These are phyloP conservation scores for Chiua virens DNA, from an alignment of 768 basidiomycete genomes.

Conservation along the genomic window DNA sequence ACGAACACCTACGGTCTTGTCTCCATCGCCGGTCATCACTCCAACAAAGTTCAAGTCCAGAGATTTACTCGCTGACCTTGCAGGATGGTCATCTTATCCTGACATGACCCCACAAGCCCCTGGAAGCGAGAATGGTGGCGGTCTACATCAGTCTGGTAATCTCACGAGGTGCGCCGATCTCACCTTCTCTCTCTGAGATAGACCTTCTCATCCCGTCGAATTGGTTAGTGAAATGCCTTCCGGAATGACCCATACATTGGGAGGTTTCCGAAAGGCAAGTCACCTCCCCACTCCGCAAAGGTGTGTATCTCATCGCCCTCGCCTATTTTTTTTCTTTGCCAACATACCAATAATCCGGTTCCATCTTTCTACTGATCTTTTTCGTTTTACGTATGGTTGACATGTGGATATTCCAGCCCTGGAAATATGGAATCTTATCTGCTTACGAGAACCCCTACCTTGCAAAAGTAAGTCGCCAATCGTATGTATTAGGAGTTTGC, in stretches of 20 bases:
- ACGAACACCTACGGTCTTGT: background rate
- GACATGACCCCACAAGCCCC: constrained; percentile 13
- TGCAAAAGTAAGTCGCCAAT: constrained; percentile 19
- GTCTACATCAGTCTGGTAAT: constrained; percentile 6
- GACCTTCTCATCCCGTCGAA: background rate
- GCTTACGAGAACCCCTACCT: constrained; percentile 14
- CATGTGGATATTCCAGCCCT: constrained; percentile 29
- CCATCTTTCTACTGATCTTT: background rate
- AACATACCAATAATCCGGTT: background rate
- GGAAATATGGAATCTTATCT: constrained; percentile 34
- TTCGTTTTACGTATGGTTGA: constrained; percentile 7
- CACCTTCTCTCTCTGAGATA: background rate
- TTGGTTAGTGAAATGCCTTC: constrained; percentile 10
- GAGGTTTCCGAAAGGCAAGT: constrained; percentile 14
- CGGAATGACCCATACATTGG: background rate
- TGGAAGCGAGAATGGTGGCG: constrained; percentile 8
- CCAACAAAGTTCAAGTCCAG: constrained; percentile 9
- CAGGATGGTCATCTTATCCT: constrained; percentile 16
- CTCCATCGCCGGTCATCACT: constrained; percentile 9
- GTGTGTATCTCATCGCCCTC: constrained; percentile 10
- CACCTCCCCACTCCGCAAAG: constrained; percentile 34
- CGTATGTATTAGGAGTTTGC: background rate
- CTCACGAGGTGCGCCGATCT: constrained; percentile 14
- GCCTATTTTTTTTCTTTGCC: background rate
- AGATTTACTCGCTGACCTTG: constrained; percentile 11